phyloP scores from a whole-genome alignment of 1,284 basidiomycete species.

The Cutaneotrichosporon curvatum region DNA sequence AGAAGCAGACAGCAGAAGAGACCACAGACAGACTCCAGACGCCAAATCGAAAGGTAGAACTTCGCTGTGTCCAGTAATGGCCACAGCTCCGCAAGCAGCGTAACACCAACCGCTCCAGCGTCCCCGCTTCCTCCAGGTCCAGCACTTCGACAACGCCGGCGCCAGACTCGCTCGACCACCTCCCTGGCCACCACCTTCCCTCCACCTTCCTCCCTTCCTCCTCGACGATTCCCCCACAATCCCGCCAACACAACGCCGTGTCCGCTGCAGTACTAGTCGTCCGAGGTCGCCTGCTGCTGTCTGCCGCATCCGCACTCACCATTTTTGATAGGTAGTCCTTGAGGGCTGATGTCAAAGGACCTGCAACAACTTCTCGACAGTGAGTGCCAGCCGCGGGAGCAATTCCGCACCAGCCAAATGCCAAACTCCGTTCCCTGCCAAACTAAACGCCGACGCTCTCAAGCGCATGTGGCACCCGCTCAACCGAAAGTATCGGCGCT shows the following conservation, averaged over 20 bases:
- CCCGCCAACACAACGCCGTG: neutral
- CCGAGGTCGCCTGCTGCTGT: neutral
- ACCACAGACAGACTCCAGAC: neutral
- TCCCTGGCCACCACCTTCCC: neutral
- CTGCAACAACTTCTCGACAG: neutral
- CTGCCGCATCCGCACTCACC: slow-evolving; percentile 6
- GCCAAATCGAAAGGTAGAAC: neutral
- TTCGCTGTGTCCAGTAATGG: too few species aligned
- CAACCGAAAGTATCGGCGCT: slow-evolving; percentile 1
- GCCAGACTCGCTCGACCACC: too few species aligned
- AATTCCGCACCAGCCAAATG: neutral
- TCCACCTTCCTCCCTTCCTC: neutral
- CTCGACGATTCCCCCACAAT: neutral
- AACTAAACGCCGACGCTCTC: neutral
- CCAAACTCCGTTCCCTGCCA: neutral
- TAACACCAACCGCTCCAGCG: too few species aligned
- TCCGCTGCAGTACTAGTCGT: neutral
- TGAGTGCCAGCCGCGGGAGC: neutral
- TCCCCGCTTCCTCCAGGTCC: too few species aligned
- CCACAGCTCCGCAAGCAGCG: too few species aligned
- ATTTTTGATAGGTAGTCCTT: slow-evolving; percentile 13
- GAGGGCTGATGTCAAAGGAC: slow-evolving; percentile 10
- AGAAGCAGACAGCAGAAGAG: neutral
- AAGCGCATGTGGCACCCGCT: too few species aligned
- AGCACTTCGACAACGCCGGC: too few species aligned